Percentiles rank a stretch among this genome's conserved stretches.
Evolutionary conservation across 2,329 filamentous ascomycete genomes (phyloP).

Genomic region (Ceratocystis cacaofunesta): DNA sequence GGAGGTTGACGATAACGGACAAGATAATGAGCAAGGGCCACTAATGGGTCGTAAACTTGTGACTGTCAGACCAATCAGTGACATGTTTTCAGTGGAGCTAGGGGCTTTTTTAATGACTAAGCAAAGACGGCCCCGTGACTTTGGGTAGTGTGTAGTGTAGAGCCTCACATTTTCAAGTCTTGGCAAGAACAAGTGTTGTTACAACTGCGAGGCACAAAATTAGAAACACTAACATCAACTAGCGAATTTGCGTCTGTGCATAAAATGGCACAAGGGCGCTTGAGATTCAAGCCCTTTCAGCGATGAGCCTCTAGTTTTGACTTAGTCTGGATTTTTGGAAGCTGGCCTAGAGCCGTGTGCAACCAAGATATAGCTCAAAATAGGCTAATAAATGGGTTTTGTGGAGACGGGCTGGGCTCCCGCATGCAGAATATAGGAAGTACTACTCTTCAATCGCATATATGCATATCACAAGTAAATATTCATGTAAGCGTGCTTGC

Average conservation of each 20-base stretch:
- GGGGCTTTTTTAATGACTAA: background rate
- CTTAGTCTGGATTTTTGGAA: too few species aligned
- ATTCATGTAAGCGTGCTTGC: background rate
- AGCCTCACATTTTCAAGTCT: background rate
- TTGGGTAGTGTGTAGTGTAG: background rate
- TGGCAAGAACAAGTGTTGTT: background rate
- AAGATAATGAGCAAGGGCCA: background rate
- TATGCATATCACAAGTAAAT: background rate
- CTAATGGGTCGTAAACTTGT: background rate
- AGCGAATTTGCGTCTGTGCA: background rate
- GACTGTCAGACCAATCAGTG: background rate
- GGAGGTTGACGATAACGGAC: constrained; percentile 2
- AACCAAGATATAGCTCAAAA: constrained; percentile 2
- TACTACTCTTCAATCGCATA: background rate
- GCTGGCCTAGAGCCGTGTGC: background rate
- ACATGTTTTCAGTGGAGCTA: background rate
- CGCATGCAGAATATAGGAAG: too few species aligned
- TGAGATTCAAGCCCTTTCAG: background rate
- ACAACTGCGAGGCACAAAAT: background rate
- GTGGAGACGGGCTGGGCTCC: background rate
- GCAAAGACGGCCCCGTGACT: background rate
- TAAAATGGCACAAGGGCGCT: background rate
- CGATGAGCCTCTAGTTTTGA: background rate
- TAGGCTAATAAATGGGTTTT: background rate
- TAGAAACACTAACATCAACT: background rate